phyloP scores from a whole-genome alignment of 192 early-diverging fungal species.

The Coemansia sp. region DNA sequence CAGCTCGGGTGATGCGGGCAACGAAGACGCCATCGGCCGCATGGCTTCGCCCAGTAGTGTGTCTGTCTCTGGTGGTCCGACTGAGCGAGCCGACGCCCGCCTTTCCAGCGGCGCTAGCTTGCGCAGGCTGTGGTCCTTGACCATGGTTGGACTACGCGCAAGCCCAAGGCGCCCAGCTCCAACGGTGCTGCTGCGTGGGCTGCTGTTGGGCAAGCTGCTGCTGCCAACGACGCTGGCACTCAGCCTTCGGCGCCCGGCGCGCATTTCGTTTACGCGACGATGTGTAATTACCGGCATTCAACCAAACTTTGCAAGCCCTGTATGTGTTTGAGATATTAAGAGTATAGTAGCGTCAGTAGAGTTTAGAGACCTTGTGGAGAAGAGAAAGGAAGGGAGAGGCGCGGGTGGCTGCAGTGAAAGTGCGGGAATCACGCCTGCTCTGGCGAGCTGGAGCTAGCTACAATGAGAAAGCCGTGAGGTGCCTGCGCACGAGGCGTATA shows the following conservation, averaged over 20 bases:
- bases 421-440: constrained; percentile 9
- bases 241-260: constrained; percentile 48
- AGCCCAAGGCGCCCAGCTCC: constrained; percentile 11
- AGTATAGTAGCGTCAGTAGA: not conserved
- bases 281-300: constrained; percentile 52
- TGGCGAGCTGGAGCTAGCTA: not conserved
- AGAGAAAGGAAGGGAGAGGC: not conserved
- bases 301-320: not conserved
- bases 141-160: constrained; percentile 7
- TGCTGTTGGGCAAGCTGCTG: constrained; percentile 2
- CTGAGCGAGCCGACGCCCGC: constrained; percentile 17
- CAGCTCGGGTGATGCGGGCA: constrained; percentile 26
- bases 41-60: constrained; percentile 3
- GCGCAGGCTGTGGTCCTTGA: constrained; percentile 25
- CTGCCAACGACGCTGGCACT: constrained; percentile 39
- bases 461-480: constrained; percentile 1
- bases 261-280: constrained; percentile 49
- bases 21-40: constrained; percentile 10
- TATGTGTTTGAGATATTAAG: not conserved
- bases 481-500: constrained; percentile 10
- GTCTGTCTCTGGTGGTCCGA: constrained; percentile 2
- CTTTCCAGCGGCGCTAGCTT: constrained; percentile 15
- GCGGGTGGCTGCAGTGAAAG: constrained; percentile 9
- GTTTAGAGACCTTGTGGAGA: constrained; percentile 5
- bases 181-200: not conserved